Base-by-base conservation (phyloP, 495 filamentous ascomycete species). In the Talaromyces nanjingensis region DNA sequence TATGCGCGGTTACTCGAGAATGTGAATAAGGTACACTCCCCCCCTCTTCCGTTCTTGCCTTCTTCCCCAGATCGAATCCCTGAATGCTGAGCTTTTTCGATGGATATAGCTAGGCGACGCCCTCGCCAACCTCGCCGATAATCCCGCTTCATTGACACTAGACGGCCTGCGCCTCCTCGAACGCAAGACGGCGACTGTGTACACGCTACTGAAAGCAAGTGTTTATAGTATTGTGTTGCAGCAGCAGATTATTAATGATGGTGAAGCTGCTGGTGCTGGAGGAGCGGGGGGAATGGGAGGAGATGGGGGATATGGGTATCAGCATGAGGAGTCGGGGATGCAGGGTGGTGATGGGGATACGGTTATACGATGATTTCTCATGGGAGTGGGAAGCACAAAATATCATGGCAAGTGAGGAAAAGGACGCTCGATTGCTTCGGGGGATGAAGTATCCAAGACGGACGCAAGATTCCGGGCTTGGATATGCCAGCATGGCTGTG, bases 181-280 rank as follows among this genome's bases (percentile, higher is more conserved):
- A 78, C 83, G 94, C 66, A 97, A 98, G 82, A 97, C 92, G 25
- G 90, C 90, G 54, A 80, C 96, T 45, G 94, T 97, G 34, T 96
- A 93, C 75, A 98, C 94, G 64, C 71, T 97, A 72, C 81, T 98
- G 71, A 98, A 98, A 79, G 93, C 94, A 34, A 97, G 93, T 75
- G 94, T 98, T 58, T 98, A 98, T 74, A 94, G 89, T 72, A 97
- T 98, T 80, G 92, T 98, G 67, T 74, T 98, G 79, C 92, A 98
- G 82, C 92, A 97, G 81, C 89, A 97, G 84, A 94, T 96, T 63
- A 86, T 87, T 63, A 86, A 87, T 71, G 80, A 85, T 67, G 81
- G 74, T 61, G 78, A 64, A 33, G 55, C 42, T 39, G 56, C 34
- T 29, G 4, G 1, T 27, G 27, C n/a, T 33, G 49, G 33, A 12